Evolutionary conservation across 1,284 basidiomycete genomes (phyloP).

Genomic region (Malassezia nana): DNA sequence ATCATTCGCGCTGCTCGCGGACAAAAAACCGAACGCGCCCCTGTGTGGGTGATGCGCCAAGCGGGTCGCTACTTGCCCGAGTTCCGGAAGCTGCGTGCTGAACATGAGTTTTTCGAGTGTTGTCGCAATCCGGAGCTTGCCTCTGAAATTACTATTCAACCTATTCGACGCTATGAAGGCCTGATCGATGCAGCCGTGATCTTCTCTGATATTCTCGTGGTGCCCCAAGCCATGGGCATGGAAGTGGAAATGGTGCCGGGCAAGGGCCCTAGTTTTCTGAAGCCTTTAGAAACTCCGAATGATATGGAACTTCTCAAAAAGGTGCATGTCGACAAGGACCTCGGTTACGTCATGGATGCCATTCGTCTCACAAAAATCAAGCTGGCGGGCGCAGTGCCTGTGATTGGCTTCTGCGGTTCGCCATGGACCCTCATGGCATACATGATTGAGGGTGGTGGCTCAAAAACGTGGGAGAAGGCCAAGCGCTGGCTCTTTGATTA

Average conservation of each 20-base stretch:
- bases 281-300: constrained; percentile 37
- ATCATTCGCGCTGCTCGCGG: constrained; percentile 78
- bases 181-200: constrained; percentile 47
- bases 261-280: constrained; percentile 44
- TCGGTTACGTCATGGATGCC: constrained; percentile 46
- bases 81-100: constrained; percentile 43
- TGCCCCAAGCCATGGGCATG: constrained; percentile 48
- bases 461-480: constrained; percentile 45
- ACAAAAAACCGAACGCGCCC: constrained; percentile 77
- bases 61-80: constrained; percentile 83
- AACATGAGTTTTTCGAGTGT: constrained; percentile 47
- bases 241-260: constrained; percentile 44
- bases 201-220: constrained; percentile 47
- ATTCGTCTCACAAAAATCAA: constrained; percentile 38
- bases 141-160: constrained; percentile 46
- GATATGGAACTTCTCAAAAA: constrained; percentile 42
- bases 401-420: constrained; percentile 47
- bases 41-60: constrained; percentile 98
- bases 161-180: constrained; percentile 42
- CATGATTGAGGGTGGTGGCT: constrained; percentile 47
- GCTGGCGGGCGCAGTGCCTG: constrained; percentile 44
- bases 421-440: constrained; percentile 49
- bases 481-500: constrained; percentile 46
- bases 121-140: constrained; percentile 44
- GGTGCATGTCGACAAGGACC: constrained; percentile 45